Conservation (phyloP, 1,284 basidiomycete species). For the Heterobasidion irregulare region DNA sequence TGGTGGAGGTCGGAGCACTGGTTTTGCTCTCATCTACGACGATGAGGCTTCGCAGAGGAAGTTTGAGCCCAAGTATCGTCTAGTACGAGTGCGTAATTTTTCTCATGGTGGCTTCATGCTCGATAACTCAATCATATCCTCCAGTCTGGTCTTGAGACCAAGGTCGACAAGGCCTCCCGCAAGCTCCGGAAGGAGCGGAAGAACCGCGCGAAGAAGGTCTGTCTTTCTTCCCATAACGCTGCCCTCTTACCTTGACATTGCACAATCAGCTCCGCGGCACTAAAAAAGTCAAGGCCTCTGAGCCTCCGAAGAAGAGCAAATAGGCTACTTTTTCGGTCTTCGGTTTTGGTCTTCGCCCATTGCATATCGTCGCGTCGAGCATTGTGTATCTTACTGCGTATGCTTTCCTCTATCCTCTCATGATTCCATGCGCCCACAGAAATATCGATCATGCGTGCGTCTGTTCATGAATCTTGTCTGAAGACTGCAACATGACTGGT, state of each 20-base stretch:
- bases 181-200: slow-evolving; percentile 99
- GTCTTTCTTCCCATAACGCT: slow-evolving; percentile 11
- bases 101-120: slow-evolving; percentile 1
- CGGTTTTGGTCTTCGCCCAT: slow-evolving; percentile 19
- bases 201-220: slow-evolving; percentile 96
- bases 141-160: slow-evolving; percentile 77
- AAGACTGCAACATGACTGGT: too few relatives aligned
- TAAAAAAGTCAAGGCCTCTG: slow-evolving; percentile 89
- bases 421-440: slow-evolving; percentile 30
- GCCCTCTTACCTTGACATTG: background rate
- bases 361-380: slow-evolving; percentile 29
- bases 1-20: slow-evolving; percentile 97
- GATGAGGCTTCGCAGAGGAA: slow-evolving; percentile 91
- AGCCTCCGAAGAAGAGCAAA: slow-evolving; percentile 83
- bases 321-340: slow-evolving; percentile 31
- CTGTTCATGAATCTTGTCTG: too few relatives aligned
- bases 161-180: slow-evolving; percentile 89
- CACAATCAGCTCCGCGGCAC: slow-evolving; percentile 71
- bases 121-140: background rate
- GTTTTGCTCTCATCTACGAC: slow-evolving; percentile 98
- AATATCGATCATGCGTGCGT: too few relatives aligned
- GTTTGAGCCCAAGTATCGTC: slow-evolving; percentile 95
- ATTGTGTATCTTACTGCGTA: slow-evolving; percentile 33
- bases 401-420: slow-evolving; percentile 26
- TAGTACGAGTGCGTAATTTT: slow-evolving; percentile 78